Evolutionary conservation across 2,329 filamentous ascomycete species (phyloP).

Genomic region (Fusarium mundagurra): DNA sequence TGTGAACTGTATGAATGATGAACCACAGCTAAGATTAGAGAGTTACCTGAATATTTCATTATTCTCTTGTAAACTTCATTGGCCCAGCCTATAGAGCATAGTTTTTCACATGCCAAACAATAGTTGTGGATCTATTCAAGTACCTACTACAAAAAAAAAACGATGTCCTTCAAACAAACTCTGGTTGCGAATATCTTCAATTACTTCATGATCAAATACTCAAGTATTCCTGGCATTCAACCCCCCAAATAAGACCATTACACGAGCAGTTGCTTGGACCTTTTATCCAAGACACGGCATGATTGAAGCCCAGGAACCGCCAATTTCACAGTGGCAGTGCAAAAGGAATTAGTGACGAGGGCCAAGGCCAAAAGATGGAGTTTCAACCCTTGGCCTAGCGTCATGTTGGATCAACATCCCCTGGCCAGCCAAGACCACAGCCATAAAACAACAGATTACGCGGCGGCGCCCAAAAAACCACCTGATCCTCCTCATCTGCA

Average conservation of each 20-base stretch:
- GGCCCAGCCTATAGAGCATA: accelerated
- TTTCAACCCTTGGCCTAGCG: not conserved
- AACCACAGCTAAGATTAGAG: not conserved
- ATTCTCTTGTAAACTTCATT: not conserved
- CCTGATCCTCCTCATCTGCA: not conserved
- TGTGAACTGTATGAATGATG: not conserved
- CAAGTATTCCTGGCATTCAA: not conserved
- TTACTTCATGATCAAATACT: not conserved
- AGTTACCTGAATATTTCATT: not conserved
- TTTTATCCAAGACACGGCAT: not conserved
- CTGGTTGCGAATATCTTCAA: not conserved
- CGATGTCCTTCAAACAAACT: not conserved
- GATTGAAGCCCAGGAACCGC: not conserved
- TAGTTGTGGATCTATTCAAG: not conserved
- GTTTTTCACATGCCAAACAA: accelerated
- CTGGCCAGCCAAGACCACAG: constrained; percentile 10
- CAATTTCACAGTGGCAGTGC: constrained; percentile 2
- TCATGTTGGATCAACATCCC: constrained; percentile 1
- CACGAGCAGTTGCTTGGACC: not conserved
- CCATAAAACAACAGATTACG: not conserved
- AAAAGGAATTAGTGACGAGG: not conserved
- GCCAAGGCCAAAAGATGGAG: constrained; percentile 3
- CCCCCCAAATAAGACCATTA: not conserved
- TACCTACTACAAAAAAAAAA: not conserved
- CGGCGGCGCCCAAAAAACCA: not conserved